phyloP scores from a whole-genome alignment of 306 rosid genomes.

The Prinsepia uniflora region DNA sequence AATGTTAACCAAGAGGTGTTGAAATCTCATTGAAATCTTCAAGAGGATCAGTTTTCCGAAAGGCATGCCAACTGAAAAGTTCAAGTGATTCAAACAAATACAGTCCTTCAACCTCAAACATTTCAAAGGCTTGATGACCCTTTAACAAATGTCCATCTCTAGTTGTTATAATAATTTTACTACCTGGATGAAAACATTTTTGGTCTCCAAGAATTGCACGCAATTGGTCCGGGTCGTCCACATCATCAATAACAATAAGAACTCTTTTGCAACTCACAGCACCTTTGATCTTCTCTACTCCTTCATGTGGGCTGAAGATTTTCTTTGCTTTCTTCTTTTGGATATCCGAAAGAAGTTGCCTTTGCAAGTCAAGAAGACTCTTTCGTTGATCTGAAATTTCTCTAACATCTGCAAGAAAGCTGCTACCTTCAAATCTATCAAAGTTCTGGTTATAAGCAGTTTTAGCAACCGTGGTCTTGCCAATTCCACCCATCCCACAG shows the following conservation, averaged over 20 bases:
- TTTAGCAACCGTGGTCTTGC: not conserved
- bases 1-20: not conserved
- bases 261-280: not conserved
- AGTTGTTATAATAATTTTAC: not conserved
- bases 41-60: not conserved
- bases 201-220: not conserved
- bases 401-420: not conserved
- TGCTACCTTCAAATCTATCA: not conserved
- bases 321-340: not conserved
- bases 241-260: not conserved
- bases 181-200: not conserved
- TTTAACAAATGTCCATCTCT: not conserved
- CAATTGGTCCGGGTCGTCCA: not conserved
- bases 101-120: not conserved
- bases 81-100: not conserved
- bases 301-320: not conserved
- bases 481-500: not conserved
- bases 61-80: conserved; percentile 4
- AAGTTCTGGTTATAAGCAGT: not conserved
- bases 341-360: not conserved
- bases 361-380: not conserved
- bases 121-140: not conserved
- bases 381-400: not conserved
- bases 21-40: not conserved
- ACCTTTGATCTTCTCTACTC: not conserved